Evolutionary conservation across 768 basidiomycete species (phyloP), one percentile per base, ranked within the genome.

Genomic region (Boletus edulis): DNA sequence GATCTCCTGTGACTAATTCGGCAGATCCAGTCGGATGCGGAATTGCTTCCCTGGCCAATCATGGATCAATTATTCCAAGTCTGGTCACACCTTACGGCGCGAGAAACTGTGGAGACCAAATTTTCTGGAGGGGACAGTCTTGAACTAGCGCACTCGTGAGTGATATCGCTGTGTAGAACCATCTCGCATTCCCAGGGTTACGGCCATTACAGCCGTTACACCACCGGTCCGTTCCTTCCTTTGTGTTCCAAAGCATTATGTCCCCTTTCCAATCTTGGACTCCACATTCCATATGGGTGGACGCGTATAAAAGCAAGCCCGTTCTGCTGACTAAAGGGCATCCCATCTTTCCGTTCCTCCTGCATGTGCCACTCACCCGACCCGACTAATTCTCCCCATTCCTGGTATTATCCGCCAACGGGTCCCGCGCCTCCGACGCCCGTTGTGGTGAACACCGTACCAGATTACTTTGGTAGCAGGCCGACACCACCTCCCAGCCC

Each of bases 61-160:
- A 83, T 81, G 86, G 81, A 74, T 85, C 73, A 66, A 87, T 91
- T 91, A 91, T 87, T 87, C 89, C 86, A 85, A 83, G 81, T 75
- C 71, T 78, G 63, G 56, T 78, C 85, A 81, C 70, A 34, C 73
- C 81, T 84, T 91, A 73, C 84, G 79, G 70, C 57, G 72, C 77
- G 82, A 79, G 75, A 76, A 73, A 79, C 79, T 58, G 81, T 82
- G 85, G 82, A 79, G 73, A 87, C 89, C 88, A 90, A 91, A 86
- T 90, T 91, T 89, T 91, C 89, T 83, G 87, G 88, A 90, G 89
- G 87, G 86, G 86, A 84, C 84, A 81, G 87, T 80, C 87, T 91
- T 87, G 89, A 91, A 90, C 86, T 85, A 88, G 89, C 89, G 89
- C 89, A 83, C 89, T 80, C 71, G 75, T 78, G 81, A 74, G 72